Base-by-base conservation (phyloP, 495 filamentous ascomycete genomes). In the Aspergillus funiculosus region DNA sequence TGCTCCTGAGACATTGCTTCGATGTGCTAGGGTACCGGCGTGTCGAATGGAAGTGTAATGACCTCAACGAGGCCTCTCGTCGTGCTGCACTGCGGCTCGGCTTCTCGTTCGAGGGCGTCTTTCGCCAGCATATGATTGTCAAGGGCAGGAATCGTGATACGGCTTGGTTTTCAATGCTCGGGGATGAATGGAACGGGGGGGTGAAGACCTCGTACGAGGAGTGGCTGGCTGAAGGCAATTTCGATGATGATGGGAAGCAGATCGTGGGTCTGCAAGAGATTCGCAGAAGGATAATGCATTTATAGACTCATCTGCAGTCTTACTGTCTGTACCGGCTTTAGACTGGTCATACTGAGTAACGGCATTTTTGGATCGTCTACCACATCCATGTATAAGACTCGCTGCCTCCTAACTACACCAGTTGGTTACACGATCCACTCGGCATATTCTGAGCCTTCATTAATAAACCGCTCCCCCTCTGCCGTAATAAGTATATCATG, bases 1-100 rank as follows among this genome's bases (percentile, higher is more conserved):
- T 82, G 1, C 57, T 78, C 31, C 55, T 65, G 2, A 57, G 59
- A 14, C 56, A 73, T 24, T 60, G 62, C 1, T 74, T 82, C 45
- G 67, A 74, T 14, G 63, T 68, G 6, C 52, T 80, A n/a, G 68
- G 70, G 0, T 80, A 73, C 47, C 53, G 68, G 22, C 66, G 79
- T 14, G 66, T 76, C 15, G 77, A 80, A 56, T 82, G 79, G 78
- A 81, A 80, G 49, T 75, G 72, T 48, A 62, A 80, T 54, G 29
- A 60, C 20, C 57, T 73, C 4, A 81, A 82, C 53, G 66, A 53
- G 24, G 51, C 66, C 0, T 75, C 71, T 14, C 60, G 54, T 24
- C 64, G 60, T 4, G 76, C 77, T 2, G 79, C 79, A 6, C 9
- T 51, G 41, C 67, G 79, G 9, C 59, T 76, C 11, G 78, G 79